phyloP scores from a whole-genome alignment of 2,329 filamentous ascomycete genomes.

The Sarocladiaceae sp. region DNA sequence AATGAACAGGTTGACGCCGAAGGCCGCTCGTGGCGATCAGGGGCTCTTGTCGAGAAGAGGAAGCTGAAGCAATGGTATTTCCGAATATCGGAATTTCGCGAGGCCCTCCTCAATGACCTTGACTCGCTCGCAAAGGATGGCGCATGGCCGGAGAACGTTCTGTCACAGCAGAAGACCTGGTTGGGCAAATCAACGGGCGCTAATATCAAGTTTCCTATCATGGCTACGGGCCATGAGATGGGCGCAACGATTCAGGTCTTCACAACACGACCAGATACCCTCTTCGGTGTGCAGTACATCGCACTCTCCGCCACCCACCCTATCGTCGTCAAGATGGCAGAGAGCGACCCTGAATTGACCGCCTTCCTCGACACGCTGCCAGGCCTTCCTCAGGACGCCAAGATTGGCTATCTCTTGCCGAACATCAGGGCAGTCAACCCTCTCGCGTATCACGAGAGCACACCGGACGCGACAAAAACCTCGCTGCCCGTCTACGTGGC shows the following conservation, averaged over 20 bases:
- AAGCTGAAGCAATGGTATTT: conserved; percentile 87
- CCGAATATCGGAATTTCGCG: conserved; percentile 72
- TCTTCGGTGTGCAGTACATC: conserved; percentile 82
- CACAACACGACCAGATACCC: conserved; percentile 77
- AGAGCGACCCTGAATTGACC: conserved; percentile 53
- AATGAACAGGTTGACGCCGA: conserved; percentile 91
- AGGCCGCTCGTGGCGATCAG: conserved; percentile 80
- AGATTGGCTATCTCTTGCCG: conserved; percentile 62
- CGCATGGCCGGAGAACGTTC: conserved; percentile 75
- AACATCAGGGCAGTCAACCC: conserved; percentile 60
- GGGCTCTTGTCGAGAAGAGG: conserved; percentile 74
- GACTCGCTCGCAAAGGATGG: conserved; percentile 55
- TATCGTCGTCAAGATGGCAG: conserved; percentile 55
- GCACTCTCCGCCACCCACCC: conserved; percentile 71
- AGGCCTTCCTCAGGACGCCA: conserved; percentile 47
- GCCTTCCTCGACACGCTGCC: conserved; percentile 62
- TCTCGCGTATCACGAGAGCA: conserved; percentile 47
- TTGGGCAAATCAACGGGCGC: conserved; percentile 73
- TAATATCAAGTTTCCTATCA: conserved; percentile 62
- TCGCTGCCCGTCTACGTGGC: conserved; percentile 72
- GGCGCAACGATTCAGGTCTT: conserved; percentile 61
- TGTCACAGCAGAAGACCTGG: conserved; percentile 84
- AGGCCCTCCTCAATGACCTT: conserved; percentile 65
- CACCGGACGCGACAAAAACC: conserved; percentile 43
- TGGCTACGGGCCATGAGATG: conserved; percentile 33